Evolutionary conservation across 306 rosid species (phyloP).

Genomic region (Sicyos edulis): DNA sequence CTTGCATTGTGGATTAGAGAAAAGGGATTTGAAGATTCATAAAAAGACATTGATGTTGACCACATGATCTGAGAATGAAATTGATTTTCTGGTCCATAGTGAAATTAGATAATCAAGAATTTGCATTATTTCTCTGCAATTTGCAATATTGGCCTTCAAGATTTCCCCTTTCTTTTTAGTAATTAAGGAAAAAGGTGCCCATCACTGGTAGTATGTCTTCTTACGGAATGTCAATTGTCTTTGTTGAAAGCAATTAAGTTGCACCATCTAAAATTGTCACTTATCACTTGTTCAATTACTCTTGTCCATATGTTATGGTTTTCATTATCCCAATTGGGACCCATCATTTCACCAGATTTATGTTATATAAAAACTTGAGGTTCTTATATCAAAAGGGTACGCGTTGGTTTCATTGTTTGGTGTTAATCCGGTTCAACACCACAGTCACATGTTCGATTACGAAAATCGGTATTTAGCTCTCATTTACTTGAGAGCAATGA

Average conservation of each 20-base stretch:
- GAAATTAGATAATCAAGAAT: constrained; percentile 4
- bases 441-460: too few species aligned
- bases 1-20: neutral
- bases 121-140: neutral
- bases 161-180: constrained; percentile 19
- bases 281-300: constrained; percentile 8
- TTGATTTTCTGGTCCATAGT: constrained; percentile 8
- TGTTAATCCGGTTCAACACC: too few species aligned
- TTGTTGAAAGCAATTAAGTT: too few species aligned
- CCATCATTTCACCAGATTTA: neutral
- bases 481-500: too few species aligned
- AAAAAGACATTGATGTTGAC: constrained; percentile 9
- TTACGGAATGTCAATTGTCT: too few species aligned
- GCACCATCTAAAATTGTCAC: constrained; percentile 14
- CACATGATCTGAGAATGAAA: constrained; percentile 4
- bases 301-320: constrained; percentile 5
- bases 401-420: too few species aligned
- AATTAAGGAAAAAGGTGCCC: neutral
- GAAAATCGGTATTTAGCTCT: too few species aligned
- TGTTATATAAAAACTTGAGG: neutral
- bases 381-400: too few species aligned
- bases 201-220: too few species aligned
- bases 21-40: constrained; percentile 2
- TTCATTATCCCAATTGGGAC: constrained; percentile 17
- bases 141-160: constrained; percentile 6